These are phyloP conservation scores for Boechera retrofracta DNA, from an alignment of 345 rosid genomes.

Conservation along the genomic window DNA sequence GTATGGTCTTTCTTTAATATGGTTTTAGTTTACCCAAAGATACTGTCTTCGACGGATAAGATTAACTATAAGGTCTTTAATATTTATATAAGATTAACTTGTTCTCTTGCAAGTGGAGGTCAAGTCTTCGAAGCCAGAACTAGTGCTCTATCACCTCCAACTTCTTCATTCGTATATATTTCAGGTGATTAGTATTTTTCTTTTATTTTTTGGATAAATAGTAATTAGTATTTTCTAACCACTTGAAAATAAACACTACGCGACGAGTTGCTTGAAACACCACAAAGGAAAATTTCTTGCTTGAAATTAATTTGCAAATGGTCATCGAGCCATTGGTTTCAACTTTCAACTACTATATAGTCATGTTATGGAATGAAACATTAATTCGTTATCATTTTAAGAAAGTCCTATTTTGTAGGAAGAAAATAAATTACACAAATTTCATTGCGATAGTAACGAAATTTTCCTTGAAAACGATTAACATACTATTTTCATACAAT, in stretches of 20 bases:
- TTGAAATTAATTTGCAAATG: background rate
- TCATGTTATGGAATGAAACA: background rate
- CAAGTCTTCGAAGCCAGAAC: slow-evolving; percentile 16
- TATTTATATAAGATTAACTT: slow-evolving; percentile 10
- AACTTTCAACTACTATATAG: background rate
- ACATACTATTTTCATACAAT: too few relatives aligned
- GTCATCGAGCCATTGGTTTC: background rate
- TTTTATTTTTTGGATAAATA: background rate
- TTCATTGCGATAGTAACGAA: background rate
- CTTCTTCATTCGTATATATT: slow-evolving; percentile 1
- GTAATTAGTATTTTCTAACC: background rate
- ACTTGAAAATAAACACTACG: slow-evolving; percentile 12
- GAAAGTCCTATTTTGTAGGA: background rate
- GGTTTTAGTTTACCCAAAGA: slow-evolving; percentile 33
- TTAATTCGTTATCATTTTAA: background rate
- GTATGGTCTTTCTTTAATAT: slow-evolving; percentile 36
- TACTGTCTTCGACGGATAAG: slow-evolving; percentile 20
- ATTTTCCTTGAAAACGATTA: background rate
- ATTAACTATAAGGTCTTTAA: background rate
- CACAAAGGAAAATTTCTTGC: background rate
- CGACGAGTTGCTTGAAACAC: background rate
- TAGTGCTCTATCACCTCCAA: slow-evolving; percentile 23
- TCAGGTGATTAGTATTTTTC: slow-evolving; percentile 1
- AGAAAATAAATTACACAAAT: background rate
- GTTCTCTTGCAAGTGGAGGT: slow-evolving; percentile 15